Evolutionary conservation across 2,329 filamentous ascomycete species (phyloP), one percentile per base, ranked within the genome.

Genomic region (Emericellopsis cladophorae): DNA sequence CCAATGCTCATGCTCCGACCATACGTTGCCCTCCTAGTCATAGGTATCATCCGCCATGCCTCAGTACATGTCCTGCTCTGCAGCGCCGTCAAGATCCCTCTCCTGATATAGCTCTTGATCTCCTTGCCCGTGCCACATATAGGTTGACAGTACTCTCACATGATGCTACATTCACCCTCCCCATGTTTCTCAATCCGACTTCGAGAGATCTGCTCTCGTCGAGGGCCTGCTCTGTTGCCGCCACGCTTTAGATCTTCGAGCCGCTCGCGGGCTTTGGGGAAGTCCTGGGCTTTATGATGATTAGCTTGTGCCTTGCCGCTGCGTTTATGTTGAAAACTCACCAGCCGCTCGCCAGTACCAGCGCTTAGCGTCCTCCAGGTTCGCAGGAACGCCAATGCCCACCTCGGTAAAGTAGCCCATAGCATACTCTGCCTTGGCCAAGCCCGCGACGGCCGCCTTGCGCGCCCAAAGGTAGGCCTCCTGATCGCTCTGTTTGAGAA

Each of bases 341-440:
- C 90, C 84, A 57, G 92, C 92, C 62, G 92, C 89, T 59, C 90
- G 75, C 75, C 89, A 95, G 64, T 98, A 98, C 92, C 92, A 98
- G 51, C 88, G 77, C 70, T 94, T 95, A 18, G 90, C 92, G 63
- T 96, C 92, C 53, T 98, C 92, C 51, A 95, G 54, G 57, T 90
- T 93, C 8, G 84, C 79, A 14, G 81, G 71, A 48, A 86, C 80
- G 24, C 92, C 92, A 51, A 98, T 96, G 11, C 92, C 92, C 38
- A 92, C 81, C 61, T 98, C 92, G 1, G 86, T 93, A 56, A 94
- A 95, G 62, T 96, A 95, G 0, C 92, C 92, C 59, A 98, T 95
- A 0, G 90, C 92, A 62, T 95, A 96, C 64, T 96, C 85, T 0
- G 92, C 92, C 67, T 96, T 98, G 7, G 87, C 80, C 31, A 95